Evolutionary conservation across 257 asterid species (phyloP).

Genomic region (Striga asiatica): DNA sequence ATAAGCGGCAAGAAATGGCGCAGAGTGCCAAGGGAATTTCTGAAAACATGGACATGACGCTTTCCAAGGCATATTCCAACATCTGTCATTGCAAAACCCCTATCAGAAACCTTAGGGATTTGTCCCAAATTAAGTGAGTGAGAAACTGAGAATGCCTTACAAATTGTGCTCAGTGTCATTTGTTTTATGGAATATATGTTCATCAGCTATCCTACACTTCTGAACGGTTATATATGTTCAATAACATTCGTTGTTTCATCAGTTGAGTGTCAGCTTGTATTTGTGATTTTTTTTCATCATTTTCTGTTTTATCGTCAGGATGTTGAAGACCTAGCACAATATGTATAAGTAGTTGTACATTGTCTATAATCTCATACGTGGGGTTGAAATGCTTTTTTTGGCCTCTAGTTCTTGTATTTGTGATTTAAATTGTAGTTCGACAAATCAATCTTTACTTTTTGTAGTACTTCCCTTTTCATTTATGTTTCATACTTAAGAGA

Average conservation of each 20-base stretch:
- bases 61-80: conserved; percentile 63
- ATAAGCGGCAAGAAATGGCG: conserved; percentile 61
- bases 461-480: background rate
- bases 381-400: background rate
- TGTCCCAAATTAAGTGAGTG: conserved; percentile 73
- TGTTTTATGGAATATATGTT: background rate
- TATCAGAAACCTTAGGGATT: conserved; percentile 50
- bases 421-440: background rate
- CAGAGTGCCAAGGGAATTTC: conserved; percentile 64
- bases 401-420: background rate
- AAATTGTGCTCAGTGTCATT: background rate
- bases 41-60: conserved; percentile 54
- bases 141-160: background rate
- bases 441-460: background rate
- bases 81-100: conserved; percentile 51
- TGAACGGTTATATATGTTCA: background rate
- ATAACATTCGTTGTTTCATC: background rate
- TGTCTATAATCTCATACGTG: background rate
- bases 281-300: background rate
- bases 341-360: background rate
- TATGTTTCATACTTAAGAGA: background rate
- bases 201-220: background rate
- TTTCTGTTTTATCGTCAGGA: background rate
- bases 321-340: background rate
- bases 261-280: conserved; percentile 1